Evolutionary conservation across 177 flowering plant genomes (phyloP).

Genomic region (Viscum album): DNA sequence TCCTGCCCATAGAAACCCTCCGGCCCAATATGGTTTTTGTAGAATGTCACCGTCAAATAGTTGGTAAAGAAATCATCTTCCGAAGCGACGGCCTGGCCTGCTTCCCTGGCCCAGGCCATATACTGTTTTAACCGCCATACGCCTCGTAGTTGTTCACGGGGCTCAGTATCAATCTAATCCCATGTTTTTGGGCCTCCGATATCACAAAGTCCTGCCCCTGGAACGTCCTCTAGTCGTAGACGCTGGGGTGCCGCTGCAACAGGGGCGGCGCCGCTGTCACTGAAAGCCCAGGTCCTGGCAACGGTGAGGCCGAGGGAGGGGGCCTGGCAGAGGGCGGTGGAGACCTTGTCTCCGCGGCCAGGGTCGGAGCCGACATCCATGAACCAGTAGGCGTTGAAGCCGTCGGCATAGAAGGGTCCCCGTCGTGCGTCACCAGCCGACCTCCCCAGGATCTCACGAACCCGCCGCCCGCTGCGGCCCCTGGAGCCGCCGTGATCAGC

Average conservation of each 20-base stretch:
- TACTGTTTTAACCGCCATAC: slow-evolving; percentile 75
- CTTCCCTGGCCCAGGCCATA: slow-evolving; percentile 69
- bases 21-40: slow-evolving; percentile 67
- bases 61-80: slow-evolving; percentile 79
- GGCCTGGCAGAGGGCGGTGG: slow-evolving; percentile 56
- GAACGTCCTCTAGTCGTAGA: slow-evolving; percentile 65
- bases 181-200: slow-evolving; percentile 67
- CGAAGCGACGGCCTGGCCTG: slow-evolving; percentile 46
- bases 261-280: slow-evolving; percentile 67
- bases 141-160: slow-evolving; percentile 65
- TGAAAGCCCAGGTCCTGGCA: slow-evolving; percentile 94
- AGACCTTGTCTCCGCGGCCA: slow-evolving; percentile 44
- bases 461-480: neutral
- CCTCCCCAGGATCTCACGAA: neutral
- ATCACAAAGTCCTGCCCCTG: slow-evolving; percentile 82
- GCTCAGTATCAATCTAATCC: slow-evolving; percentile 67
- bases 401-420: slow-evolving; percentile 58
- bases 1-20: slow-evolving; percentile 70
- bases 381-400: slow-evolving; percentile 86
- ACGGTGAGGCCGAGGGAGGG: slow-evolving; percentile 51
- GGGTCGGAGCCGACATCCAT: slow-evolving; percentile 73
- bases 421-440: neutral
- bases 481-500: neutral
- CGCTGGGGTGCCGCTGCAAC: slow-evolving; percentile 62
- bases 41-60: slow-evolving; percentile 49